Evolutionary conservation across 495 filamentous ascomycete species (phyloP).

Genomic region (Thermochaetoides thermophila): DNA sequence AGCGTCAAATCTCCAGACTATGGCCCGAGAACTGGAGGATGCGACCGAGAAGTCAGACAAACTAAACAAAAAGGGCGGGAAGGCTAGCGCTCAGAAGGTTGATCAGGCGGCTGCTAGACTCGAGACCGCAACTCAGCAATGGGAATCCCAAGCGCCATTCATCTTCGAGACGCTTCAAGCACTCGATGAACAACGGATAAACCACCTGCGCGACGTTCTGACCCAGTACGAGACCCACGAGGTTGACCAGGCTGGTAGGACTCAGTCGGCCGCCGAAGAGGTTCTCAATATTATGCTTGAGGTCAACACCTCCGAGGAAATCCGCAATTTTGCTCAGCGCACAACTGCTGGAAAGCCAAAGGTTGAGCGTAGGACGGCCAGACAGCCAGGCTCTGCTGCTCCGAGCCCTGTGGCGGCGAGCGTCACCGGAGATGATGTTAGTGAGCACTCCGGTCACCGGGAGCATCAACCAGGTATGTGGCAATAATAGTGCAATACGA

Average conservation of each 20-base stretch:
- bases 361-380: slow-evolving; percentile 27
- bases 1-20: slow-evolving; percentile 58
- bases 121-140: slow-evolving; percentile 65
- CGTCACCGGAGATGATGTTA: slow-evolving; percentile 34
- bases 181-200: slow-evolving; percentile 75
- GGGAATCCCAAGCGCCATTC: slow-evolving; percentile 92
- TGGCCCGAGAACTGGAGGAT: slow-evolving; percentile 73
- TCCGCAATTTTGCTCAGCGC: slow-evolving; percentile 60
- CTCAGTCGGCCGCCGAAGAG: slow-evolving; percentile 59
- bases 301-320: slow-evolving; percentile 76
- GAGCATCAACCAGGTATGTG: slow-evolving; percentile 33
- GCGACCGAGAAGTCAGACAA: slow-evolving; percentile 83
- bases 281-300: slow-evolving; percentile 78
- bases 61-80: slow-evolving; percentile 61
- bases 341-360: slow-evolving; percentile 34
- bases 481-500: neutral
- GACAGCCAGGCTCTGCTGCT: slow-evolving; percentile 26
- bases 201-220: slow-evolving; percentile 81
- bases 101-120: slow-evolving; percentile 59
- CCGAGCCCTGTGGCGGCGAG: slow-evolving; percentile 22
- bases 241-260: slow-evolving; percentile 70
- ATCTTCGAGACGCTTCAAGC: slow-evolving; percentile 91
- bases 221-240: slow-evolving; percentile 91
- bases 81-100: slow-evolving; percentile 65
- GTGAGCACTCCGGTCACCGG: slow-evolving; percentile 42